Conservation (phyloP, 805 yeast species). For the Martiniozyma abietophila region DNA sequence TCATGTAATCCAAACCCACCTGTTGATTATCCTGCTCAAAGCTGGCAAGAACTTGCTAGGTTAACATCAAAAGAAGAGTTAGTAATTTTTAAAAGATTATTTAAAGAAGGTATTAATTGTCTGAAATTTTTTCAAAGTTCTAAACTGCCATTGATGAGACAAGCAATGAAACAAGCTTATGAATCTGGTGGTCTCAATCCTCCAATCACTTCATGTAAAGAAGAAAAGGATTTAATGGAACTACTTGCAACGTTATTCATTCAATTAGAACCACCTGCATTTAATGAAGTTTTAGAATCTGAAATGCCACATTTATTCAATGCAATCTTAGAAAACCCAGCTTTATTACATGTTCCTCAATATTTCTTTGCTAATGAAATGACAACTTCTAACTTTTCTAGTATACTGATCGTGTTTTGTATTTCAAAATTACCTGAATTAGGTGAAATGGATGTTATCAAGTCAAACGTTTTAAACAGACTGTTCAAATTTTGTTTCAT, state of each 20-base stretch:
- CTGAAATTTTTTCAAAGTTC: conserved; percentile 61
- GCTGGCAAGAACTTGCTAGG: conserved; percentile 83
- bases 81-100: conserved; percentile 61
- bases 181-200: conserved; percentile 72
- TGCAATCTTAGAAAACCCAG: conserved; percentile 73
- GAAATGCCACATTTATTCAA: conserved; percentile 74
- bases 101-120: conserved; percentile 78
- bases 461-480: conserved; percentile 73
- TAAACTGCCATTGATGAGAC: conserved; percentile 34
- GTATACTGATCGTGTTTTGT: conserved; percentile 69
- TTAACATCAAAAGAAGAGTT: conserved; percentile 81
- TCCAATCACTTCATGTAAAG: conserved; percentile 82
- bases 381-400: conserved; percentile 88
- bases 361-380: conserved; percentile 88
- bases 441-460: conserved; percentile 71
- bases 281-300: conserved; percentile 79
- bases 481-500: conserved; percentile 88
- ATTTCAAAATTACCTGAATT: conserved; percentile 63
- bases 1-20: conserved; percentile 82
- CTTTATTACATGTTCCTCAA: conserved; percentile 85
- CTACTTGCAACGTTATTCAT: conserved; percentile 88
- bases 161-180: conserved; percentile 32
- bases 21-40: conserved; percentile 38
- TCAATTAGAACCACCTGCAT: conserved; percentile 90
- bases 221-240: conserved; percentile 93